Percentiles rank a stretch among this genome's conserved stretches.
These are phyloP conservation scores for Ceratocystis albifundus DNA, from an alignment of 2,329 filamentous ascomycete species.

Conservation along the genomic window DNA sequence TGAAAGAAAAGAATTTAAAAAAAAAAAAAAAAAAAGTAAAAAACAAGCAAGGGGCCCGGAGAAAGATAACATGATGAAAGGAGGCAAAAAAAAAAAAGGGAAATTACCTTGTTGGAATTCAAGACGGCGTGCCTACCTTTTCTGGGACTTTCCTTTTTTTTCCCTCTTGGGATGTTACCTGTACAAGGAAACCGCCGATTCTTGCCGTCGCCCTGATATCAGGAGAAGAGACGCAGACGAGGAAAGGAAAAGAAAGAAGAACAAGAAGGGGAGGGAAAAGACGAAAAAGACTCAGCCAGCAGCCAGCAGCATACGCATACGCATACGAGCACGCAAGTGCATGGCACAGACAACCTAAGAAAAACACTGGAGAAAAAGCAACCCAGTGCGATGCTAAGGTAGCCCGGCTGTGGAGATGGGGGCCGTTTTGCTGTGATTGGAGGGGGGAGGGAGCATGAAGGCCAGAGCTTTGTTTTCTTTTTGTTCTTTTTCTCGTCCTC, in stretches of 20 bases:
- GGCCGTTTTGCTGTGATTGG: slow-evolving; percentile 3
- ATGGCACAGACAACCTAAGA: neutral
- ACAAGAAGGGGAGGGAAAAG: too few species aligned
- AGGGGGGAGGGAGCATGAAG: neutral
- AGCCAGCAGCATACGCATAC: too few species aligned
- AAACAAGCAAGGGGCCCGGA: neutral
- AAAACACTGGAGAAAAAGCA: neutral
- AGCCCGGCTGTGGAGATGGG: neutral
- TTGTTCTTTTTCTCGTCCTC: neutral
- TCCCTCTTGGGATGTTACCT: neutral
- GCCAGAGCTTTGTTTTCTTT: too few species aligned
- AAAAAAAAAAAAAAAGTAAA: neutral
- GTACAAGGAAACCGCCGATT: too few species aligned
- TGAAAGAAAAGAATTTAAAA: too few species aligned
- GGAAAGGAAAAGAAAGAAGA: neutral
- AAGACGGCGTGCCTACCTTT: neutral
- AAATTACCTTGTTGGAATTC: neutral
- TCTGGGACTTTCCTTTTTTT: neutral
- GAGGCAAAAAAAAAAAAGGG: neutral
- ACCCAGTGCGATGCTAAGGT: too few species aligned
- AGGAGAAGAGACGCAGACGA: too few species aligned
- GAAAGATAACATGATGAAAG: neutral
- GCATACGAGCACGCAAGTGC: too few species aligned
- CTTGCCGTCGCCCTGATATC: neutral
- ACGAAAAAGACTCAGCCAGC: too few species aligned